Evolutionary conservation across 2,329 filamentous ascomycete species (phyloP).

Genomic region (Cercospora sesami): DNA sequence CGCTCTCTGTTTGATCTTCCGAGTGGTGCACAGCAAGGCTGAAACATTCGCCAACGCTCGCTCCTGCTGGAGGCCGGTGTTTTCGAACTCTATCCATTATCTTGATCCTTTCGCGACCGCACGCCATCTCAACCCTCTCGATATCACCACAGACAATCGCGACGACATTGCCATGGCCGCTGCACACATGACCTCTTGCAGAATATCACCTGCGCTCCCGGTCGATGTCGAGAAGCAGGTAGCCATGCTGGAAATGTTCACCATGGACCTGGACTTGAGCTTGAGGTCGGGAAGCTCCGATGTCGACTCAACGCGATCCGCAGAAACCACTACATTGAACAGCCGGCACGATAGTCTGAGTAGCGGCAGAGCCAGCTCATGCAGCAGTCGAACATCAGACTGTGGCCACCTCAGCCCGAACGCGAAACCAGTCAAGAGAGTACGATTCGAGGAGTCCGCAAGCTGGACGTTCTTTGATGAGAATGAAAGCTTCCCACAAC

Average conservation of each 20-base stretch:
- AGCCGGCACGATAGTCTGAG: constrained; percentile 20
- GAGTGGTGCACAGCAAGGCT: constrained; percentile 16
- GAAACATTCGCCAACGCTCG: constrained; percentile 9
- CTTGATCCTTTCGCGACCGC: not conserved
- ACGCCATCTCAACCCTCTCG: not conserved
- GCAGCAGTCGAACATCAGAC: constrained; percentile 21
- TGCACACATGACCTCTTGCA: constrained; percentile 13
- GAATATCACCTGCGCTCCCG: constrained; percentile 4
- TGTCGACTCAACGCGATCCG: constrained; percentile 13
- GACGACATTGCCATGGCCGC: constrained; percentile 10
- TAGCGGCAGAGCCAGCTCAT: constrained; percentile 20
- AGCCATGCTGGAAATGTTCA: constrained; percentile 16
- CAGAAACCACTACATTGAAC: constrained; percentile 20
- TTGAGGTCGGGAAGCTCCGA: constrained; percentile 4
- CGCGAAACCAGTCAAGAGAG: constrained; percentile 20
- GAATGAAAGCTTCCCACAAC: constrained; percentile 12
- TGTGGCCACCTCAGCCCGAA: constrained; percentile 10
- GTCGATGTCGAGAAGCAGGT: constrained; percentile 10
- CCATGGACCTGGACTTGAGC: constrained; percentile 11
- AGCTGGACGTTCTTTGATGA: constrained; percentile 25
- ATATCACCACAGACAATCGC: not conserved
- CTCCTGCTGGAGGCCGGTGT: constrained; percentile 12
- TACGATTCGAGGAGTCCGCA: constrained; percentile 23
- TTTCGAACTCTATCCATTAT: constrained; percentile 9
- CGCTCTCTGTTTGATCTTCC: constrained; percentile 9